phyloP scores from a whole-genome alignment of 225 moss, liverwort and hornwort genomes.

The Pleurozium schreberi region DNA sequence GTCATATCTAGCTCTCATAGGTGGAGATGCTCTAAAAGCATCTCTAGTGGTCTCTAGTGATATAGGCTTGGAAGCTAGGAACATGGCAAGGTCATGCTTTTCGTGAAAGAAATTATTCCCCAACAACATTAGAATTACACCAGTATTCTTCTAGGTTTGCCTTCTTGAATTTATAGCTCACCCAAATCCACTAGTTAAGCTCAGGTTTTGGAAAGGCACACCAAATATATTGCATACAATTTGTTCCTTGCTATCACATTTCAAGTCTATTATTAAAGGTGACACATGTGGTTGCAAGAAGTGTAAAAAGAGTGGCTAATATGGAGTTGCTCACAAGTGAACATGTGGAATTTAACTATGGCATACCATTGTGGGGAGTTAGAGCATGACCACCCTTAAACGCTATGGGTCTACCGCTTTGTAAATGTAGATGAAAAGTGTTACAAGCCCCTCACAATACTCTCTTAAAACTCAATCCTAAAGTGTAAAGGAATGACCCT shows the following conservation, averaged over 20 bases:
- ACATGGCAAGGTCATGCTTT: rapidly evolving
- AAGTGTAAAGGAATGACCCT: too few species aligned
- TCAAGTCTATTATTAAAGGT: rapidly evolving
- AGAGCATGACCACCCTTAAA: too few species aligned
- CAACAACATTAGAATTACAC: too few species aligned
- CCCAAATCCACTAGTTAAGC: rapidly evolving
- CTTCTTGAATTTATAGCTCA: neutral
- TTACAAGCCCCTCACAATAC: too few species aligned
- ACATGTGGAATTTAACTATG: neutral
- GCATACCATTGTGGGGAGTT: rapidly evolving
- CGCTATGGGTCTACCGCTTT: too few species aligned
- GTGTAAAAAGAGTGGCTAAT: rapidly evolving
- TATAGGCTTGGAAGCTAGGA: rapidly evolving
- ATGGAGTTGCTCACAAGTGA: neutral
- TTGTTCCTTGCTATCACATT: neutral
- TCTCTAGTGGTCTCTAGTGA: rapidly evolving
- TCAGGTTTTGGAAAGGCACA: rapidly evolving
- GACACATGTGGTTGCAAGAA: rapidly evolving
- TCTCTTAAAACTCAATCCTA: too few species aligned
- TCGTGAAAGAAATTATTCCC: too few species aligned
- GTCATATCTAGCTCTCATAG: rapidly evolving
- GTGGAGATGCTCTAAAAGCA: neutral
- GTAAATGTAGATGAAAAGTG: too few species aligned
- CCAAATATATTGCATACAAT: neutral
- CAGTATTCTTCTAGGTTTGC: too few species aligned